A percentile compares a stretch with the other conserved stretches of the same genome.
Evolutionary conservation across 768 basidiomycete genomes (phyloP).

Genomic region (Mycena polygramma): DNA sequence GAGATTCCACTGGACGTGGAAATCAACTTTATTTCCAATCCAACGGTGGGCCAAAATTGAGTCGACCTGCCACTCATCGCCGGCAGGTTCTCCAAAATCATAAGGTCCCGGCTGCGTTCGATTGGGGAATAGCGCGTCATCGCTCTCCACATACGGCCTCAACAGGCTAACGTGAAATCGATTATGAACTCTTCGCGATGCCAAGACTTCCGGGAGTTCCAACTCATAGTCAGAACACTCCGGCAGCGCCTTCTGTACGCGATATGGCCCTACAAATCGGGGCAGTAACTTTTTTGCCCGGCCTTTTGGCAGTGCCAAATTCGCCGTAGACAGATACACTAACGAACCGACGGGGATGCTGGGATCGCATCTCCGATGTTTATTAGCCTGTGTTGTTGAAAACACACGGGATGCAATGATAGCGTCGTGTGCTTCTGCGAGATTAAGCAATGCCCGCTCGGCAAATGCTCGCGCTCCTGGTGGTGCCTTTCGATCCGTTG

Average conservation of each 20-base stretch:
- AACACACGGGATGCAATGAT: conserved; percentile 49
- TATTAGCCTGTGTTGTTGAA: conserved; percentile 18
- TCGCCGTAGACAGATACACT: neutral
- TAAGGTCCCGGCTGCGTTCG: neutral
- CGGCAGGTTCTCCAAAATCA: neutral
- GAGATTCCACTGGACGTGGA: neutral
- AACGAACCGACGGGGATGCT: neutral
- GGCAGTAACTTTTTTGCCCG: neutral
- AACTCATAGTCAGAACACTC: neutral
- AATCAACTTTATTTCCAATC: neutral
- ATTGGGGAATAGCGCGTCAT: neutral
- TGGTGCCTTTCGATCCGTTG: neutral
- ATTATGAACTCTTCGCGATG: neutral
- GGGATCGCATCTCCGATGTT: neutral
- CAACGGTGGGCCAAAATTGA: neutral
- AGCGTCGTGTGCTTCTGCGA: conserved; percentile 9
- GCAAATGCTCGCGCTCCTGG: neutral
- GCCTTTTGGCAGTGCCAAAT: neutral
- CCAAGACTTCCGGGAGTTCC: neutral
- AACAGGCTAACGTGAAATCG: neutral
- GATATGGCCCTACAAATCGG: neutral
- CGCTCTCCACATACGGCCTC: neutral
- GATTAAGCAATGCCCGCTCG: neutral
- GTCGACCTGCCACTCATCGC: neutral
- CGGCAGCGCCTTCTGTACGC: neutral